Conservation (phyloP, 352 stramenopile species). For the Phytophthora pini region DNA sequence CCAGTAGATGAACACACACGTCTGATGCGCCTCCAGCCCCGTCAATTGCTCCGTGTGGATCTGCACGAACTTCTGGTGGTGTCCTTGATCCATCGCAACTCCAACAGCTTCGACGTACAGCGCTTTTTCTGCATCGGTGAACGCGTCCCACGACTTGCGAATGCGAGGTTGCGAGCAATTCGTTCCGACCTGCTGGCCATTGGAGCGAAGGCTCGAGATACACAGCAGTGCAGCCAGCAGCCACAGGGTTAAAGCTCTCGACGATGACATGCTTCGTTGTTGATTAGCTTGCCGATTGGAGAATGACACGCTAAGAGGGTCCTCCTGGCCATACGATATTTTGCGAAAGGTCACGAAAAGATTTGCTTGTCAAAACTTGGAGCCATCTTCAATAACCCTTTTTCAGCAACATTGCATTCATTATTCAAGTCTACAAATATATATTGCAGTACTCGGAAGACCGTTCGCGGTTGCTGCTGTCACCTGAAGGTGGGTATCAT, state of each 20-base stretch:
- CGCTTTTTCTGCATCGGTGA: constrained; percentile 39
- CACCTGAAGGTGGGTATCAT: too few relatives aligned
- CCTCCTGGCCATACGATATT: background rate
- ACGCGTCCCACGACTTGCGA: constrained; percentile 55
- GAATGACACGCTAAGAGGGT: constrained; percentile 5
- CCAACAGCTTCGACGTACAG: constrained; percentile 45
- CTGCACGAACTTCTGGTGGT: constrained; percentile 62
- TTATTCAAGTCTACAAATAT: too few relatives aligned
- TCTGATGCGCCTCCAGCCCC: constrained; percentile 56
- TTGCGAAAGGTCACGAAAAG: background rate
- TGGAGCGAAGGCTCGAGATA: background rate
- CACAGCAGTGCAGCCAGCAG: constrained; percentile 8
- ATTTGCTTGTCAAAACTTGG: background rate
- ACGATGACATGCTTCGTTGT: background rate
- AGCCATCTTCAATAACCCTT: too few relatives aligned
- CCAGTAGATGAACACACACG: constrained; percentile 79
- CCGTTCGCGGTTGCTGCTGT: too few relatives aligned
- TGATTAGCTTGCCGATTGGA: background rate
- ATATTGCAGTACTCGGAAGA: too few relatives aligned
- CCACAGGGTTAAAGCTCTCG: background rate
- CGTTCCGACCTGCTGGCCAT: constrained; percentile 30
- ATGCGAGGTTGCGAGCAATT: constrained; percentile 40
- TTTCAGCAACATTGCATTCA: too few relatives aligned
- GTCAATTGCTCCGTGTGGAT: constrained; percentile 56
- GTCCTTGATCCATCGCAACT: constrained; percentile 46